These are phyloP conservation scores for Aspergillus kassunensis DNA, from an alignment of 495 filamentous ascomycete genomes.

Conservation along the genomic window DNA sequence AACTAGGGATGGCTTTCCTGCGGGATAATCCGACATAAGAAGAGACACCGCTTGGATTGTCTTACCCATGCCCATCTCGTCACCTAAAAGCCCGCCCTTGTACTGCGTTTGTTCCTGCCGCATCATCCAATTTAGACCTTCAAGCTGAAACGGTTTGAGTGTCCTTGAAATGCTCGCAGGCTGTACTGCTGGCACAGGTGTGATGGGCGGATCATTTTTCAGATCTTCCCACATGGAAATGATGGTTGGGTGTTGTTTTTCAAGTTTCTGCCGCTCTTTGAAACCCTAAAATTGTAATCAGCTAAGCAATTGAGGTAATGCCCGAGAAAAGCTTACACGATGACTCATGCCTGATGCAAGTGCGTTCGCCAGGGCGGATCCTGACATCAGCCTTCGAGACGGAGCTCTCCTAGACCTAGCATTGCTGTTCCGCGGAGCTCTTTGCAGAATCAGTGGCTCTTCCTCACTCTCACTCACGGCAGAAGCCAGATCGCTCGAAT, in stretches of 20 bases:
- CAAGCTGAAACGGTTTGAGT: slow-evolving; percentile 87
- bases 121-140: slow-evolving; percentile 92
- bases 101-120: slow-evolving; percentile 80
- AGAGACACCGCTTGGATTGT: slow-evolving; percentile 96
- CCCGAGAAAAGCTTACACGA: slow-evolving; percentile 28
- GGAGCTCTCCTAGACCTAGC: not conserved
- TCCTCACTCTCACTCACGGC: slow-evolving; percentile 13
- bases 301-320: not conserved
- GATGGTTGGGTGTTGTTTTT: slow-evolving; percentile 71
- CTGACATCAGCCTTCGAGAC: not conserved
- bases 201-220: slow-evolving; percentile 59
- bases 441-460: slow-evolving; percentile 1
- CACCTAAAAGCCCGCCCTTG: slow-evolving; percentile 84
- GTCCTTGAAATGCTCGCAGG: slow-evolving; percentile 73
- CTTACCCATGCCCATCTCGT: slow-evolving; percentile 98
- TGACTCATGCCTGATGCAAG: slow-evolving; percentile 20
- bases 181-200: slow-evolving; percentile 64
- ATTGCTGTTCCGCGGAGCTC: not conserved
- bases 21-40: slow-evolving; percentile 95
- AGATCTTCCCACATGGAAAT: slow-evolving; percentile 80
- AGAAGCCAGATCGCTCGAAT: slow-evolving; percentile 7
- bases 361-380: not conserved
- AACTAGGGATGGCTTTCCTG: slow-evolving; percentile 75
- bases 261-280: slow-evolving; percentile 62
- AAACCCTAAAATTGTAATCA: slow-evolving; percentile 23